These are phyloP conservation scores for Saccharomyces uvarum DNA, from an alignment of 1,139 yeast genomes.

Conservation along the genomic window DNA sequence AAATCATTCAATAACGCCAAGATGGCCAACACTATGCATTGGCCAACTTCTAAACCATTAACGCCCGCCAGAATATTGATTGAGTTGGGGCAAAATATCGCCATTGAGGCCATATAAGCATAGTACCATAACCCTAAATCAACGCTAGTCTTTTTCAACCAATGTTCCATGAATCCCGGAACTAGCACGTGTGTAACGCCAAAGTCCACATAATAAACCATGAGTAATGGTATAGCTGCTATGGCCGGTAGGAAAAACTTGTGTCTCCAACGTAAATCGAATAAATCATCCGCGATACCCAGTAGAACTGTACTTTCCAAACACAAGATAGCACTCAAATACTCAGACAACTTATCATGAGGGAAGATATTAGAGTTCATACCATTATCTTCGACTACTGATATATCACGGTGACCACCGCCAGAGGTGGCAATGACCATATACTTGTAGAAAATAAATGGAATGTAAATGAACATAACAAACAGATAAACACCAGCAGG, in stretches of 20 bases:
- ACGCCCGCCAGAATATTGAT: slow-evolving; percentile 93
- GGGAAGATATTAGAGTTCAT: slow-evolving; percentile 47
- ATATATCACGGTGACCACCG: slow-evolving; percentile 45
- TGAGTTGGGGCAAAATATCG: slow-evolving; percentile 94
- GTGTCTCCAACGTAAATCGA: slow-evolving; percentile 95
- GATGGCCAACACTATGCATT: slow-evolving; percentile 68
- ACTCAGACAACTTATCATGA: slow-evolving; percentile 78
- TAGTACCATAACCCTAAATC: slow-evolving; percentile 80
- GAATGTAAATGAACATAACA: slow-evolving; percentile 76
- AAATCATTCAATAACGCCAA: slow-evolving; percentile 69
- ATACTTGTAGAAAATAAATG: slow-evolving; percentile 79
- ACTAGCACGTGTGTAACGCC: slow-evolving; percentile 86
- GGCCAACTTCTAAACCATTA: slow-evolving; percentile 95
- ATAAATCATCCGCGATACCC: slow-evolving; percentile 89
- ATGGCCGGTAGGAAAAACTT: slow-evolving; percentile 92
- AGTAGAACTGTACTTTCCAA: slow-evolving; percentile 75
- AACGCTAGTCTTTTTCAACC: slow-evolving; percentile 40
- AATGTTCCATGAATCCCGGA: slow-evolving; percentile 55
- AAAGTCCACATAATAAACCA: slow-evolving; percentile 89
- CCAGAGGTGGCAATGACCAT: slow-evolving; percentile 54
- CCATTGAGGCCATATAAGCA: slow-evolving; percentile 79
- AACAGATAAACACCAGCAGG: slow-evolving; percentile 76
- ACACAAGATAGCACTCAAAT: slow-evolving; percentile 75
- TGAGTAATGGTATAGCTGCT: slow-evolving; percentile 82
- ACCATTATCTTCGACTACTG: slow-evolving; percentile 11